These are phyloP conservation scores for Mycena sanguinolenta DNA, from an alignment of 768 basidiomycete genomes.

Conservation along the genomic window DNA sequence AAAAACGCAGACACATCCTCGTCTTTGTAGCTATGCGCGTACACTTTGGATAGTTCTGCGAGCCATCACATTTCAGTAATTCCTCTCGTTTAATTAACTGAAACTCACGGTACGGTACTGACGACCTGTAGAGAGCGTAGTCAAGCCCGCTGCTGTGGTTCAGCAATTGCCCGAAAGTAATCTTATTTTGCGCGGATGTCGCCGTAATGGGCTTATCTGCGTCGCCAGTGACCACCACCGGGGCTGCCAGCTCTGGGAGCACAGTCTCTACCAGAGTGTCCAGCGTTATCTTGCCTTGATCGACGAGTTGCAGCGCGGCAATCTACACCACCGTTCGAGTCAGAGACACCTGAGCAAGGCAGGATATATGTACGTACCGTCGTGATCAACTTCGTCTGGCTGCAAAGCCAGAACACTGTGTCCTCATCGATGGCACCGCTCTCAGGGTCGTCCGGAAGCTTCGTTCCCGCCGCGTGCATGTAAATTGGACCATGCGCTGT, in stretches of 20 bases:
- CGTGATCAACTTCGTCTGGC: constrained; percentile 31
- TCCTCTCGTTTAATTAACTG: background rate
- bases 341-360: too few relatives aligned
- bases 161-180: constrained; percentile 46
- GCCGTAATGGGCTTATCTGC: constrained; percentile 17
- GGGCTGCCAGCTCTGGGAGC: constrained; percentile 45
- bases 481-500: constrained; percentile 16
- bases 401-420: constrained; percentile 23
- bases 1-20: constrained; percentile 42
- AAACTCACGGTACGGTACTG: background rate
- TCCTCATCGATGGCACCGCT: constrained; percentile 20
- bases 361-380: background rate
- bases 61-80: too few relatives aligned
- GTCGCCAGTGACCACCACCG: constrained; percentile 40
- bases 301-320: constrained; percentile 47
- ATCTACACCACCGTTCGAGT: constrained; percentile 34
- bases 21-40: constrained; percentile 43
- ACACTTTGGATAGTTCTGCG: constrained; percentile 15
- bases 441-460: background rate
- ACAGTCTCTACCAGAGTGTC: constrained; percentile 43
- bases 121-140: constrained; percentile 35
- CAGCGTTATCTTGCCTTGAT: constrained; percentile 42
- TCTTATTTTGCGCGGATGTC: constrained; percentile 40
- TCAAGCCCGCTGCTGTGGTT: constrained; percentile 49
- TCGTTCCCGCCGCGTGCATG: constrained; percentile 17